These are phyloP conservation scores for Pneumocystis carinii DNA, from an alignment of 1,139 yeast species.

Conservation along the genomic window DNA sequence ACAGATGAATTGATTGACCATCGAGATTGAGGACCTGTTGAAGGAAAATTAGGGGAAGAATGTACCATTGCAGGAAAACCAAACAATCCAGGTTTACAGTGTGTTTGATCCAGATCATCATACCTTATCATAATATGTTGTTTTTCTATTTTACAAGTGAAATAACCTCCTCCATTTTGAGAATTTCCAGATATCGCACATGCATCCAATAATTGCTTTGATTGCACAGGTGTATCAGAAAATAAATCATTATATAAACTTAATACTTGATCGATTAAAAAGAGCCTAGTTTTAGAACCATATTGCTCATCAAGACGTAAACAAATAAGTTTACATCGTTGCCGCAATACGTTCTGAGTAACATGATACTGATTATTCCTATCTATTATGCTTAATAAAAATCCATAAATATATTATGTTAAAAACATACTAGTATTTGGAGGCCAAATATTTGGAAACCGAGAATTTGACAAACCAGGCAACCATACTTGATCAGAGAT, in stretches of 20 bases:
- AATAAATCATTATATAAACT: neutral
- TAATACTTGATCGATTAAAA: neutral
- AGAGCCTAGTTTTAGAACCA: neutral
- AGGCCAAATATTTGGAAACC: neutral
- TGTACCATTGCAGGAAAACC: neutral
- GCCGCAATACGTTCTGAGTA: neutral
- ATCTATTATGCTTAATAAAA: neutral
- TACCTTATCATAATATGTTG: neutral
- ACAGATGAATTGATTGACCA: neutral
- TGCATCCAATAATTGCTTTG: neutral
- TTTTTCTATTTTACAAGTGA: neutral
- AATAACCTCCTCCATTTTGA: conserved; percentile 4
- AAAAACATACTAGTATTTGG: neutral
- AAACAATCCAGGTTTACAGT: neutral
- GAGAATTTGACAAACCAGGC: neutral
- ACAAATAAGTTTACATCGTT: neutral
- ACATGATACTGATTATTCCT: neutral
- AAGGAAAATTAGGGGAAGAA: neutral
- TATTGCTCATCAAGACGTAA: neutral
- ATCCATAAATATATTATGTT: neutral
- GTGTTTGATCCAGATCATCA: neutral
- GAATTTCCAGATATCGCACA: conserved; percentile 4
- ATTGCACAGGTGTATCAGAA: conserved; percentile 1
- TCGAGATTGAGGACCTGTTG: neutral
- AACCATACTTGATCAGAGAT: neutral